Evolutionary conservation across 805 yeast species (phyloP), one percentile per base, ranked within the genome.

Genomic region (Lipomyces orientalis): DNA sequence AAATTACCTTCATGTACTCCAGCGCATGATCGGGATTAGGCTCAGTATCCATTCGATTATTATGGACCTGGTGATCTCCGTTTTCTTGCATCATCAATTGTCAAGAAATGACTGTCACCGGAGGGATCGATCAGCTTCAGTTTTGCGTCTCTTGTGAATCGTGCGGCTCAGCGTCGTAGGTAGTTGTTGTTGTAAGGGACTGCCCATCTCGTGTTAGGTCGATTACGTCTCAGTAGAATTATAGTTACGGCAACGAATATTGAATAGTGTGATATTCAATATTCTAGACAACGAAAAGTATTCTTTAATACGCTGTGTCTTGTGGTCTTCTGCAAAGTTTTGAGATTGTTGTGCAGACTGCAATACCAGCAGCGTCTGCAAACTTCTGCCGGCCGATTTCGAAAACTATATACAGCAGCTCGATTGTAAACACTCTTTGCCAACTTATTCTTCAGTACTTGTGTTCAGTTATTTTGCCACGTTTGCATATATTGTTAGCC

Each of bases 1-100:
- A 6, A 4, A 60, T 9, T 25, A 66, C 71, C 64, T 65, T 68
- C 69, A 68, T 65, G 51, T 67, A 68, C 7, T 60, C 60, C 54
- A 68, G 54, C 31, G 39, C 65, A 9, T 43, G 33, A 8, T 60
- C 69, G 4, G 69, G 61, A 61, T 58, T 33, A 4, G 71, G 60
- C 19, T 60, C 67, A 19, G 46, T 31, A 5, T 67, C 65, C 63
- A 61, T 63, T 14, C 10, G 35, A 37, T 46, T 31, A 10, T 37
- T 43, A 33, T 54, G 59, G 49, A 55, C 57, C 16, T 19, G 29
- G 57, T 55, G 22, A 5, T 54, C 37, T 14, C 64, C 62, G 34
- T 61, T 55, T 25, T 52, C 19, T 7, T 63, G 39, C 67, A 61
- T 64, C 22, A n/a, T 43, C 16, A 16, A 43, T 6, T 12, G 49